Base-by-base conservation (phyloP, 352 stramenopile genomes). In the Globisporangium recalcitrans region DNA sequence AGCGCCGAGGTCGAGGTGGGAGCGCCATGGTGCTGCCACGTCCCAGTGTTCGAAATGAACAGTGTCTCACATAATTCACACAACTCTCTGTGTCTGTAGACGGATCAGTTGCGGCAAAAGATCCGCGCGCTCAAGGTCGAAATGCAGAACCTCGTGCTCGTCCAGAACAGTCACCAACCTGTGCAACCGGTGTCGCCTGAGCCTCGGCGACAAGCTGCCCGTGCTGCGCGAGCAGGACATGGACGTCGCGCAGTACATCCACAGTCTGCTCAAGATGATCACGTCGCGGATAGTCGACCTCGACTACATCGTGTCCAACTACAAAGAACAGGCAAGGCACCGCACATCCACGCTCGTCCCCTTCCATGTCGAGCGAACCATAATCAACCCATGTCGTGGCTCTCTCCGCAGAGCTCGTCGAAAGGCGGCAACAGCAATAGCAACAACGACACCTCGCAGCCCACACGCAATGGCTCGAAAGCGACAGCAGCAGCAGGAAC, bases 91-190 rank as follows among this genome's bases (percentile, higher is more conserved):
- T 40, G 34, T 11, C 21, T 32, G 9, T 38, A 86, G 71, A 91
- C 82, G 13, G 85, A 93, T 60, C 78, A 89, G 60, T 64, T 91
- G 48, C 77, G 82, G 9, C 85, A 91, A 66, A 82, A 82, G 26
- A 83, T 94, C 59, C 78, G 82, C 27, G 70, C 82, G 61, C 64
- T 94, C 51, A 92, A 92, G 69, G 76, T 84, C 19, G 80, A 96
- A 68, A 89, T 85, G 67, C 80, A 94, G 70, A 93, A 92, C 60
- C 68, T 88, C 40, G 77, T 91, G 26, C 74, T 95, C 3, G 85
- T 93, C 5, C 85, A 94, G 64, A 95, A 95, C 65, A 91, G 80
- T 97, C 51, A 90, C 80, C n/a, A 98, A 98, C 62, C 62, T 97
- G 34, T 97, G 96, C 77, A 88, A 87, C 63, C 87, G 88, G 40